Conservation (phyloP, 192 early-diverging fungal genomes). For the Endogone sp. region DNA sequence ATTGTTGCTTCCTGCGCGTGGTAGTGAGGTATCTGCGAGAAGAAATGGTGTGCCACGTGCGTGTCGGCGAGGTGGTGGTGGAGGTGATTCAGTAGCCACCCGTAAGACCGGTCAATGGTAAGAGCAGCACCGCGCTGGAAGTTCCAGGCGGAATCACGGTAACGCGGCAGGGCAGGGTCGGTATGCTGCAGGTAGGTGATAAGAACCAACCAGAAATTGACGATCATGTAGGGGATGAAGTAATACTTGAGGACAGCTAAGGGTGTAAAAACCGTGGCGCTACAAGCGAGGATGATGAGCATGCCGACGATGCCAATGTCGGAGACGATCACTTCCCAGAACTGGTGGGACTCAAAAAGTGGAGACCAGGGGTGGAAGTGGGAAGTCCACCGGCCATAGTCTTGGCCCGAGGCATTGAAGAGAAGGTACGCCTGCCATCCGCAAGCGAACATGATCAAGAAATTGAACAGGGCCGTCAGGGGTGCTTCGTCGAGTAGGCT, state of each 20-base stretch:
- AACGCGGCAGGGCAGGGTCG: slow-evolving; percentile 83
- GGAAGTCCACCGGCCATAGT: slow-evolving; percentile 68
- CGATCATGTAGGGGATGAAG: slow-evolving; percentile 82
- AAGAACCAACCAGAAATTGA: slow-evolving; percentile 93
- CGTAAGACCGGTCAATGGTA: slow-evolving; percentile 89
- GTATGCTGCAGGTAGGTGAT: slow-evolving; percentile 97
- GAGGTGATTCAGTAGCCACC: slow-evolving; percentile 79
- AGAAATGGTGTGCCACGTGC: slow-evolving; percentile 94
- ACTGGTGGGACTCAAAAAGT: slow-evolving; percentile 77
- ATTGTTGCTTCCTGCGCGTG: slow-evolving; percentile 84
- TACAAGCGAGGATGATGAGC: slow-evolving; percentile 38
- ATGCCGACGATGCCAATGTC: slow-evolving; percentile 61
- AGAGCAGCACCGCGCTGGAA: slow-evolving; percentile 88
- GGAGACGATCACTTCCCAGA: slow-evolving; percentile 65
- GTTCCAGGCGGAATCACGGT: slow-evolving; percentile 77
- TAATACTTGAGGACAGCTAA: slow-evolving; percentile 80
- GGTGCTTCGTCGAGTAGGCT: slow-evolving; percentile 74
- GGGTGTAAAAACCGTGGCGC: slow-evolving; percentile 48
- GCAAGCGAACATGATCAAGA: slow-evolving; percentile 67
- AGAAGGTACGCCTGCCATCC: slow-evolving; percentile 92
- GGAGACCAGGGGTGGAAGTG: slow-evolving; percentile 85
- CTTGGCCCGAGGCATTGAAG: slow-evolving; percentile 75
- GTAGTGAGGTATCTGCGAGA: slow-evolving; percentile 97
- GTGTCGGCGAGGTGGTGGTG: slow-evolving; percentile 82
- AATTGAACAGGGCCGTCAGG: slow-evolving; percentile 55